These are phyloP conservation scores for Solanum arcanum DNA, from an alignment of 257 asterid species.

Conservation along the genomic window DNA sequence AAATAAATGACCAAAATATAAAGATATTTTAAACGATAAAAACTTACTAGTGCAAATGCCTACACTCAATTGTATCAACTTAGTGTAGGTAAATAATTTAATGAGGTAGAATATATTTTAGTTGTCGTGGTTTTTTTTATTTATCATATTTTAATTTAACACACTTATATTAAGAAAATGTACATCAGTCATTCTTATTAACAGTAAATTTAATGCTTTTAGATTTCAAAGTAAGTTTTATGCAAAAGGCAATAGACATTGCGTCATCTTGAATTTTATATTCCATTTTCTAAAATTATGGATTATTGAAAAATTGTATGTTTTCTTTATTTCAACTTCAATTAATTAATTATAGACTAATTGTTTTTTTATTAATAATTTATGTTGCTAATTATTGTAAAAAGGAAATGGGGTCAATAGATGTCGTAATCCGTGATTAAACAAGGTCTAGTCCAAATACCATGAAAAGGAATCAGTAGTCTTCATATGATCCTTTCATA, in stretches of 20 bases:
- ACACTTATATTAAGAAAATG: no score
- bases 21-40: neutral
- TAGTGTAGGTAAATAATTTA: no score
- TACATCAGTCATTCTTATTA: no score
- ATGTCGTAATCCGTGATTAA: neutral
- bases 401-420: neutral
- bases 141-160: no score
- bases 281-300: neutral
- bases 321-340: neutral
- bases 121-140: neutral
- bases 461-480: neutral
- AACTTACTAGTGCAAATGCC: neutral
- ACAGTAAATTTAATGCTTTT: no score
- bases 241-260: neutral
- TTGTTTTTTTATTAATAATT: neutral
- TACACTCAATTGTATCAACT: neutral
- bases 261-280: neutral
- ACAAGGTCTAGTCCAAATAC: neutral
- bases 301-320: neutral
- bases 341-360: neutral
- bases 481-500: neutral
- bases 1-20: neutral
- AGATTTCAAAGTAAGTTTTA: no score
- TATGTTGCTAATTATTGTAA: neutral
- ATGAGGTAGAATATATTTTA: no score